Evolutionary conservation across 148 eudicot genomes (phyloP), one percentile per base, ranked within the genome.

Genomic region (Amaranthus palmeri): DNA sequence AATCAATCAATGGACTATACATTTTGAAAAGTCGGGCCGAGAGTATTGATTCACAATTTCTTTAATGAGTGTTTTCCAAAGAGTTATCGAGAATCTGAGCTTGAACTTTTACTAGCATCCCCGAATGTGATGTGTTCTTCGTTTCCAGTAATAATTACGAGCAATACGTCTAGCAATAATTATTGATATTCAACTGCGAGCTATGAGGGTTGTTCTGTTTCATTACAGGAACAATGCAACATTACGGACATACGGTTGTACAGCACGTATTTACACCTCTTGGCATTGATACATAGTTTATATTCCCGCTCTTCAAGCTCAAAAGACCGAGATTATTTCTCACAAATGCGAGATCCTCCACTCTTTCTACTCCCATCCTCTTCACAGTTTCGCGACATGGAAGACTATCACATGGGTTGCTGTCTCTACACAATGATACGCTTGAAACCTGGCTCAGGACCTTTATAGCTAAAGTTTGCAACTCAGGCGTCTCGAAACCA

Each of bases 381-480:
- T 63, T 73, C 49, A 78, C 74, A 50, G 72, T 64, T 67, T 82
- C 80, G 48, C 70, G 72, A 54, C 85, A 82, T 15, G 80, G 82
- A 66, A 85, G 76, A 54, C 53, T 74, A 43, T 76, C 63, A 71
- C 80, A 81, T 10, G 67, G 65, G 61, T 76, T 76, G 48, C 74
- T 80, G 61, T 80, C 85, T 25, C 70, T 78, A 48, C 84, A 82
- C 70, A 75, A 56, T 2, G 78, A 64, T 4, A 76, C 83, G 18
- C 82, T 80, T 3, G 72, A 78, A 51, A 80, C 78, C 74, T 82
- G 88, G 69, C 82, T 80, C 74, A 82, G 61, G 41, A 82, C 72
- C 75, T 72, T 85, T 72, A 85, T 78, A 46, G 85, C 88, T 52
- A 85, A 72, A 18, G 76, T 77, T 65, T 84, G 87, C 40, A 85